Percentiles rank a stretch among this genome's conserved stretches.
Evolutionary conservation across 2,329 filamentous ascomycete genomes (phyloP).

Genomic region (Coniella vitis): DNA sequence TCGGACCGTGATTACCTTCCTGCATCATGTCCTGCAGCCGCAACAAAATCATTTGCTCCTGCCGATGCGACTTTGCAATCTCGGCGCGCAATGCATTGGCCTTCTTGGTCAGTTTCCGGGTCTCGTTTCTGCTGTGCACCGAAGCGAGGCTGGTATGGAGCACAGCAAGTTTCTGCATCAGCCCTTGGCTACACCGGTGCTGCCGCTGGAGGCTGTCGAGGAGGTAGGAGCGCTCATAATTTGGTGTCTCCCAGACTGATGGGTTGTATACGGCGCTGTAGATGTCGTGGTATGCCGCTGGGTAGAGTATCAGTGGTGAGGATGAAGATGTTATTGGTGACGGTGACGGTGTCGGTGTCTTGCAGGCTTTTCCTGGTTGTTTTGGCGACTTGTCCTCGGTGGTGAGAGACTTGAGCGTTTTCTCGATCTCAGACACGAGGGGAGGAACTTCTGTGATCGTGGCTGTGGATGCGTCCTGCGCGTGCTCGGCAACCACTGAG

Average conservation of each 20-base stretch:
- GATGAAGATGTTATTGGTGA: neutral
- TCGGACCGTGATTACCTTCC: constrained; percentile 41
- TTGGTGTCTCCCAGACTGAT: constrained; percentile 35
- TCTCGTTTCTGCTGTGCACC: constrained; percentile 13
- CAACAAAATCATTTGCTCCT: constrained; percentile 38
- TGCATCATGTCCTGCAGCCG: constrained; percentile 39
- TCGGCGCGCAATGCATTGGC: constrained; percentile 34
- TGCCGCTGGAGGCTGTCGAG: constrained; percentile 33
- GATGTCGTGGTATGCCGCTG: neutral
- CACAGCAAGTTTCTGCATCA: constrained; percentile 32
- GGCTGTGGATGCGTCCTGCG: too few species aligned
- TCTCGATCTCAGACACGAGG: too few species aligned
- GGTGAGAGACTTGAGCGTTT: too few species aligned
- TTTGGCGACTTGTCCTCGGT: neutral
- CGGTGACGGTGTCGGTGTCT: neutral
- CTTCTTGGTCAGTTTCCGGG: constrained; percentile 31
- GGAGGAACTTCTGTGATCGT: too few species aligned
- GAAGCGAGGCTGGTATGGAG: constrained; percentile 26
- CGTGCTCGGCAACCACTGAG: too few species aligned
- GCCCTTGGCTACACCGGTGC: constrained; percentile 27
- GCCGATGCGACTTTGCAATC: constrained; percentile 37
- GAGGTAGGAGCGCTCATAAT: constrained; percentile 42
- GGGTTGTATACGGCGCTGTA: constrained; percentile 26
- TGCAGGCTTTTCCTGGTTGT: neutral
- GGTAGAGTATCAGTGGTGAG: neutral